Percentiles rank a stretch among this genome's conserved stretches.
phyloP scores from a whole-genome alignment of 2,329 filamentous ascomycete species.

The Epichloe glyceriae region DNA sequence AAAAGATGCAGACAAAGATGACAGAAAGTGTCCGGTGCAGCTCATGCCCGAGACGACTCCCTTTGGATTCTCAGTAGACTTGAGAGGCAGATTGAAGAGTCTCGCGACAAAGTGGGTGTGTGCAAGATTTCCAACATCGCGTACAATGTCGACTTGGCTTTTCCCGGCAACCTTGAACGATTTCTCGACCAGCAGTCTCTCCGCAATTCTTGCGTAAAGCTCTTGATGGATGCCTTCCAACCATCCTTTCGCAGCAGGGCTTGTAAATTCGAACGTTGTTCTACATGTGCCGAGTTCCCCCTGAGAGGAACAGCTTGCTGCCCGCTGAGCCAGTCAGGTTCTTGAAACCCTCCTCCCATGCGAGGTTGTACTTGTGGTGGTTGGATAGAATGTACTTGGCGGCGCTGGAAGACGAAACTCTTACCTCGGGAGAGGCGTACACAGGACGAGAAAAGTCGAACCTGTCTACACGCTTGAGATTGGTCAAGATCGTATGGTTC shows the following conservation, averaged over 20 bases:
- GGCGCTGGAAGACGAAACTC: conserved; percentile 47
- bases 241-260: conserved; percentile 47
- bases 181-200: conserved; percentile 50
- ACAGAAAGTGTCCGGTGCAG: conserved; percentile 50
- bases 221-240: conserved; percentile 49
- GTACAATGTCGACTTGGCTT: conserved; percentile 57
- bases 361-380: conserved; percentile 47
- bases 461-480: conserved; percentile 50
- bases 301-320: conserved; percentile 43
- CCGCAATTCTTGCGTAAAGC: conserved; percentile 50
- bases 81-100: conserved; percentile 53
- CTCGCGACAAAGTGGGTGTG: conserved; percentile 52
- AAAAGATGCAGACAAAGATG: conserved; percentile 53
- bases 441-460: conserved; percentile 58
- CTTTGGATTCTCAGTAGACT: conserved; percentile 45
- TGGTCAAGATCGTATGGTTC: conserved; percentile 56
- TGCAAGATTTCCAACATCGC: conserved; percentile 55
- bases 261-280: conserved; percentile 39
- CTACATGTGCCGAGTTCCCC: conserved; percentile 34
- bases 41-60: conserved; percentile 43
- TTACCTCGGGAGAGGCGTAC: conserved; percentile 34
- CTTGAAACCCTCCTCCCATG: conserved; percentile 51
- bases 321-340: conserved; percentile 45
- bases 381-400: conserved; percentile 50
- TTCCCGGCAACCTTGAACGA: conserved; percentile 42